These are phyloP conservation scores for Thermothielavioides terrestris DNA, from an alignment of 495 filamentous ascomycete species.

Conservation along the genomic window DNA sequence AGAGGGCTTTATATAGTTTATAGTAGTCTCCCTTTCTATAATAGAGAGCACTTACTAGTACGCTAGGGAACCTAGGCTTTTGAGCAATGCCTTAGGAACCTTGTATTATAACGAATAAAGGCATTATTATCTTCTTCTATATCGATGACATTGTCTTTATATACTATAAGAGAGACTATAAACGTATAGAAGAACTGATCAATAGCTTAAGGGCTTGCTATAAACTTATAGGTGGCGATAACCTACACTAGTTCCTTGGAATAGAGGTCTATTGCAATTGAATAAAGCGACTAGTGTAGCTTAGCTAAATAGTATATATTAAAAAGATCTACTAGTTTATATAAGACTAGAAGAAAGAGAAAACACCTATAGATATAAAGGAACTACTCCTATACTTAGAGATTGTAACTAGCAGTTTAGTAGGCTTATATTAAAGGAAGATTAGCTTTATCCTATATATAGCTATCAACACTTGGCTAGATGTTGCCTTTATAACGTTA, in stretches of 20 bases:
- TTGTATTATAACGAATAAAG: neutral
- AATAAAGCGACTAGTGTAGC: neutral
- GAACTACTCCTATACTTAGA: neutral
- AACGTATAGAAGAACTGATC: neutral
- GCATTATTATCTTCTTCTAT: neutral
- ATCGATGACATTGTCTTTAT: neutral
- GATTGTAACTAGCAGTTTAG: neutral
- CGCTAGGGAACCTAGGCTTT: neutral
- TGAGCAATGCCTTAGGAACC: neutral
- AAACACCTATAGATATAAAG: neutral
- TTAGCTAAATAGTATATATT: neutral
- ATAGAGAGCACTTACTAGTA: neutral
- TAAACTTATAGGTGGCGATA: neutral
- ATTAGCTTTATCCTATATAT: neutral
- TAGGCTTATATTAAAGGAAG: neutral
- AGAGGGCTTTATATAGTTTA: neutral
- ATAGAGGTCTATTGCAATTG: neutral
- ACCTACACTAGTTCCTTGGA: neutral
- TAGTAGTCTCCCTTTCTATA: neutral
- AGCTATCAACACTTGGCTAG: neutral
- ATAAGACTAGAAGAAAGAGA: no score
- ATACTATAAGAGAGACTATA: neutral
- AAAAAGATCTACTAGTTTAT: neutral
- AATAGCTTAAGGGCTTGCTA: neutral
- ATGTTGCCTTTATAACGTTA: neutral